Evolutionary conservation across 2,329 filamentous ascomycete species (phyloP).

Genomic region (Colletotrichum theobromicola): DNA sequence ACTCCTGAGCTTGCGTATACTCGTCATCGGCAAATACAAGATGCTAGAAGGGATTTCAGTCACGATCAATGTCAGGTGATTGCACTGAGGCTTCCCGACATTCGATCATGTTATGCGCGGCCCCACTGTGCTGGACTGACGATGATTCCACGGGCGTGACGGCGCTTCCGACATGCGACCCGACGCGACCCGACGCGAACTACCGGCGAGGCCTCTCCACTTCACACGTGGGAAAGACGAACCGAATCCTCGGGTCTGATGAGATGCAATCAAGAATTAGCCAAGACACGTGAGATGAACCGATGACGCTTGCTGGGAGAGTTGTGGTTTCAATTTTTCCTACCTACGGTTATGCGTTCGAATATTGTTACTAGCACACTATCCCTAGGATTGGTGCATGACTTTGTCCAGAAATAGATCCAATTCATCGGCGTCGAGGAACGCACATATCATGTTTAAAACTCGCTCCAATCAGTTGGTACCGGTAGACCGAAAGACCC

Average conservation of each 20-base stretch:
- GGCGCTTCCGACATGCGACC: conserved; percentile 14
- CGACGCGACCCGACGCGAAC: conserved; percentile 16
- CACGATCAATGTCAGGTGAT: not conserved
- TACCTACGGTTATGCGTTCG: accelerated
- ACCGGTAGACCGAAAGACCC: too few species aligned
- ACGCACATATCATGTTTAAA: too few species aligned
- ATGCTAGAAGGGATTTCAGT: accelerated
- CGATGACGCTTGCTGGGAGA: not conserved
- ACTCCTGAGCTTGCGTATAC: not conserved
- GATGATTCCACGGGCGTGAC: not conserved
- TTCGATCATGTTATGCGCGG: not conserved
- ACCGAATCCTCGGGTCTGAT: not conserved
- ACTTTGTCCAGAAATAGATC: too few species aligned
- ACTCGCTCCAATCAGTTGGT: too few species aligned
- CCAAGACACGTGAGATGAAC: not conserved
- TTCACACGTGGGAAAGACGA: not conserved
- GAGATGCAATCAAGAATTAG: not conserved
- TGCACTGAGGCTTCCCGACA: not conserved
- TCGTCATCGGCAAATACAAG: not conserved
- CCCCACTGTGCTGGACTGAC: not conserved
- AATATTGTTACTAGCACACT: accelerated
- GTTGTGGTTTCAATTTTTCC: accelerated
- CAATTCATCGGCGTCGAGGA: too few species aligned
- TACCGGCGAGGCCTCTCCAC: not conserved
- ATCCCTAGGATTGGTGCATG: accelerated